phyloP scores from a whole-genome alignment of 495 filamentous ascomycete genomes.

The Aspergillus cavernicola region DNA sequence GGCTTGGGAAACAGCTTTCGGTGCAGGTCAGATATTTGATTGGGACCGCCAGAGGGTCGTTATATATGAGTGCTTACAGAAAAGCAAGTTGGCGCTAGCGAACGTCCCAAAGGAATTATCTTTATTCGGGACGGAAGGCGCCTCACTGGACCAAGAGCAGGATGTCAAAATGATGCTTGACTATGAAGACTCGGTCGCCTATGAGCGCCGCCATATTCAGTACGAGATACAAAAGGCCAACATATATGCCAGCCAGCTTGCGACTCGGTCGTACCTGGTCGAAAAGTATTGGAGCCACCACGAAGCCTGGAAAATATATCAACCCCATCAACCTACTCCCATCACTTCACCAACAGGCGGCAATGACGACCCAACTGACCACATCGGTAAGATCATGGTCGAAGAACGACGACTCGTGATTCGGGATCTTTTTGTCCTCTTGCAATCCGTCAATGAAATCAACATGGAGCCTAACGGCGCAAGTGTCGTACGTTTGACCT shows the following conservation, averaged over 20 bases:
- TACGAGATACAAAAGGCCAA: constrained; percentile 84
- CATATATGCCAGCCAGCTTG: constrained; percentile 70
- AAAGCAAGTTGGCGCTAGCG: constrained; percentile 57
- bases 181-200: constrained; percentile 24
- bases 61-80: constrained; percentile 56
- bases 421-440: constrained; percentile 65
- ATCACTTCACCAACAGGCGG: constrained; percentile 17
- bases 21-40: constrained; percentile 62
- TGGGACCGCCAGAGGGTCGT: constrained; percentile 67
- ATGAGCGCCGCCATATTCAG: constrained; percentile 52
- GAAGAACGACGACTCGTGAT: constrained; percentile 70
- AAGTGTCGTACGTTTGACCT: constrained; percentile 54
- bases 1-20: constrained; percentile 70
- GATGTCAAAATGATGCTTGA: constrained; percentile 17
- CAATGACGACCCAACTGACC: constrained; percentile 28
- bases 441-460: constrained; percentile 68
- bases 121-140: constrained; percentile 31
- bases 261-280: constrained; percentile 73
- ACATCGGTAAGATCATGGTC: constrained; percentile 53
- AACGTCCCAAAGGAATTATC: constrained; percentile 58
- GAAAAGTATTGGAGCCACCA: constrained; percentile 72
- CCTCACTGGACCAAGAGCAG: constrained; percentile 6
- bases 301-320: constrained; percentile 46
- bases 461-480: constrained; percentile 80
- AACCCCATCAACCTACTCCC: constrained; percentile 20